Base-by-base conservation (phyloP, 1,284 basidiomycete species). In the Entoloma clypeatum region DNA sequence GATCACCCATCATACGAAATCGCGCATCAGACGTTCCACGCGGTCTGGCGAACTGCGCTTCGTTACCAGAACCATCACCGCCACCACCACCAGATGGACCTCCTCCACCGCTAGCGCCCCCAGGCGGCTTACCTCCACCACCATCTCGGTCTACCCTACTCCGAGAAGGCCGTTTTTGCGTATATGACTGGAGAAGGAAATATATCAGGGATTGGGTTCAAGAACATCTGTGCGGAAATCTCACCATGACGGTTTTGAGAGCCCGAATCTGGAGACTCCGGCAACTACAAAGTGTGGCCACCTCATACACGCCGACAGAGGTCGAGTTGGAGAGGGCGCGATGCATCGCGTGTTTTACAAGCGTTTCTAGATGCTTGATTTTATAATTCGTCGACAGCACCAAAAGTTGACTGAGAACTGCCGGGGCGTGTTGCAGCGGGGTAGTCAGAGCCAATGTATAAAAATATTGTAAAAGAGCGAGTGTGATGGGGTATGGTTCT, bases 291-390 rank as follows among this genome's bases (percentile, higher is more conserved):
- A 96, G 69, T 1, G 92, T 92, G 4, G 93, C 92, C 5, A 95
- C 90, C 59, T 95, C 92, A 60, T 95, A 94, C 18, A 96, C 86
- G 28, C 87, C 89, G 7, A 94, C 87, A 9, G 88, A 89, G 6
- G 85, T 89, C 6, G 81, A 76, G 49, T 88, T 87, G 28, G 86
- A 87, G 17, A 97, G 64, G 11, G 86, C 79, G 23, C 83, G 77
- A 57, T 98, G 94, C 77, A 97, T 88, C 1, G 92, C 90, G 61
- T 98, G 93, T 49, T 86, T 86, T 9, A 92, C 89, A 22, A 95
- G 72, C 7, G 69, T 71, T 48, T 83, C 77, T 14, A 98, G 69
- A 55, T 93, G 82, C 2, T 74, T 63, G 39, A 97, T 73, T 27
- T 80, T 71, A 64, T 97, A 98, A 41, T 84, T 89, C 47, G 81